phyloP scores from a whole-genome alignment of 768 basidiomycete genomes.

The Tricholoma flavovirens region DNA sequence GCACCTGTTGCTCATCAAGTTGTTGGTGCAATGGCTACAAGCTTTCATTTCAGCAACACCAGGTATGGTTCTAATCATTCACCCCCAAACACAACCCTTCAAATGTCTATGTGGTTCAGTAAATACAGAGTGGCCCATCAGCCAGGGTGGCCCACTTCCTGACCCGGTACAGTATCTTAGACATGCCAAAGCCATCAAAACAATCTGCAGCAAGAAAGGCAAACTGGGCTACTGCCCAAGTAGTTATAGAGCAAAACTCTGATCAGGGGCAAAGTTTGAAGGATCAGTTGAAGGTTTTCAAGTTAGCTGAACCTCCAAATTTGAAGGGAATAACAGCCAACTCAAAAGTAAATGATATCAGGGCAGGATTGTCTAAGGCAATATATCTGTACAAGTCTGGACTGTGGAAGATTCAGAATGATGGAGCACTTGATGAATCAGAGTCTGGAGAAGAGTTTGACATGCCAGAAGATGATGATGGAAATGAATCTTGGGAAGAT shows the following conservation, averaged over 20 bases:
- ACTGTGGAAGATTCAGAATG: background rate
- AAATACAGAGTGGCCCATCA: no score
- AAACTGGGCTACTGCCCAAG: no score
- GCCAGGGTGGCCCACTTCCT: no score
- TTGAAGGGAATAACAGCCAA: background rate
- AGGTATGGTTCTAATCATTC: no score
- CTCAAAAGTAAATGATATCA: background rate
- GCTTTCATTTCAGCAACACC: no score
- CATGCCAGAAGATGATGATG: background rate
- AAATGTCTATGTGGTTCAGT: no score
- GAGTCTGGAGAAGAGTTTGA: background rate
- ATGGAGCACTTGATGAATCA: background rate
- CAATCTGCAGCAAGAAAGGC: no score
- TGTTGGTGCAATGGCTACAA: no score
- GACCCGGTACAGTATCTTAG: no score
- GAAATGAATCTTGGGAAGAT: background rate
- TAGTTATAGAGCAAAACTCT: background rate
- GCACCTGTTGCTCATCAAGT: no score
- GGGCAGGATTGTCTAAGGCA: background rate
- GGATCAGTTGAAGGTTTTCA: background rate
- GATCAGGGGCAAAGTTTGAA: background rate
- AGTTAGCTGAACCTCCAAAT: background rate
- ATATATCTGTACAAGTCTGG: background rate
- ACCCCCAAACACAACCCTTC: no score
- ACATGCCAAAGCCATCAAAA: no score